A percentile compares a stretch with the other conserved stretches of the same genome.
Evolutionary conservation across 495 filamentous ascomycete species (phyloP).

Genomic region (Penicillium ucsense): DNA sequence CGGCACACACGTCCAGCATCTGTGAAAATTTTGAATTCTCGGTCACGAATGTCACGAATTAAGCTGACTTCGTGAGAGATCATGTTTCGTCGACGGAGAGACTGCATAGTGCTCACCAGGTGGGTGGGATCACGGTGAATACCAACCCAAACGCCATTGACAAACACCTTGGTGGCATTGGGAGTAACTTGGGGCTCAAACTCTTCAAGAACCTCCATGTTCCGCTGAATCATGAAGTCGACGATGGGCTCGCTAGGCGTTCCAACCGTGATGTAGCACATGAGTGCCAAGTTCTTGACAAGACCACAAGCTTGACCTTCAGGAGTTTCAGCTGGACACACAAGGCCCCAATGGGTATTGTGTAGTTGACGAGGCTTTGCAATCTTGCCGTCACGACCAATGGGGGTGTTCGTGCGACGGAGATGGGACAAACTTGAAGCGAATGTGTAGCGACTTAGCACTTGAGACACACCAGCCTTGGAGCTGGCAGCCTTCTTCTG

Average conservation of each 20-base stretch:
- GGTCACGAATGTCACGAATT: conserved; percentile 87
- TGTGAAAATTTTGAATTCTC: conserved; percentile 97
- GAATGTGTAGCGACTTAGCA: conserved; percentile 95
- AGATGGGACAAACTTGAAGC: conserved; percentile 94
- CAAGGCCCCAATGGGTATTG: conserved; percentile 97
- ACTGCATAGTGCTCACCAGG: conserved; percentile 65
- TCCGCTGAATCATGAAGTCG: conserved; percentile 86
- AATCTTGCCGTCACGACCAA: conserved; percentile 95
- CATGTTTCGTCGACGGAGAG: conserved; percentile 64
- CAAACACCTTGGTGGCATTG: conserved; percentile 92
- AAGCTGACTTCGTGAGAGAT: conserved; percentile 87
- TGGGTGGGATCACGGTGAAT: conserved; percentile 69
- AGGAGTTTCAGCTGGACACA: conserved; percentile 95
- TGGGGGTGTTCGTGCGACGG: conserved; percentile 92
- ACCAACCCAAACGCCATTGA: conserved; percentile 97
- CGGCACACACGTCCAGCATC: conserved; percentile 92
- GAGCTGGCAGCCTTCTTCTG: conserved; percentile 94
- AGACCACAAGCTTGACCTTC: conserved; percentile 98
- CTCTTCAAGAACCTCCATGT: conserved; percentile 95
- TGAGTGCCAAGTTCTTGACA: conserved; percentile 95
- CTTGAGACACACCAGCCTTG: conserved; percentile 95
- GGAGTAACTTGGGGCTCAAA: conserved; percentile 84
- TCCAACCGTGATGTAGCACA: conserved; percentile 96
- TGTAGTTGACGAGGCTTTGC: conserved; percentile 96
- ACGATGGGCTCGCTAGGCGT: conserved; percentile 80